phyloP scores from a whole-genome alignment of 768 basidiomycete species.

The Termitomyces sp. region DNA sequence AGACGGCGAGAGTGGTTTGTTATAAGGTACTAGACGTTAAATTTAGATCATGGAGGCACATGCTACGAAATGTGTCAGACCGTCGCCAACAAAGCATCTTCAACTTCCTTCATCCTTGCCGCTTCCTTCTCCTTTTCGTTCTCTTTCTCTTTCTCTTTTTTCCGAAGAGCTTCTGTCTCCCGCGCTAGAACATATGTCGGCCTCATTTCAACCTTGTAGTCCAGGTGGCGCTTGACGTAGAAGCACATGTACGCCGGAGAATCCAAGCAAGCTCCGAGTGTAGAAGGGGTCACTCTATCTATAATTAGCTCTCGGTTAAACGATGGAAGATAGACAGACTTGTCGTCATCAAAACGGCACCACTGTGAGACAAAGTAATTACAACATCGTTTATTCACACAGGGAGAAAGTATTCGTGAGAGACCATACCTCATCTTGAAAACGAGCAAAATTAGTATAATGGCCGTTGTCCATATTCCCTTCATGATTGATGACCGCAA shows the following conservation, averaged over 20 bases:
- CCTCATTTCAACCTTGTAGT: conserved; percentile 70
- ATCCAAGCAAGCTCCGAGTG: conserved; percentile 59
- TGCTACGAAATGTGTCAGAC: conserved; percentile 20
- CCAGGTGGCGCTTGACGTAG: conserved; percentile 86
- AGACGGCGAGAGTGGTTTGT: not conserved
- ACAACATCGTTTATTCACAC: not conserved
- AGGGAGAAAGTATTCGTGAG: not conserved
- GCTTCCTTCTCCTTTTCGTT: conserved; percentile 41
- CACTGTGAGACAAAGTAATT: conserved; percentile 45
- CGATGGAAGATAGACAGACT: conserved; percentile 36
- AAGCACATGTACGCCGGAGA: conserved; percentile 94
- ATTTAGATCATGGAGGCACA: not conserved
- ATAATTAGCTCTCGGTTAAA: conserved; percentile 7
- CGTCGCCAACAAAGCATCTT: conserved; percentile 60
- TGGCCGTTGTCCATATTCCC: conserved; percentile 94
- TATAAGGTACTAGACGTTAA: not conserved
- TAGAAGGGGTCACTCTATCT: conserved; percentile 67
- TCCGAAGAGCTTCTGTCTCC: conserved; percentile 62
- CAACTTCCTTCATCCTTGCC: conserved; percentile 56
- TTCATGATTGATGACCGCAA: conserved; percentile 92
- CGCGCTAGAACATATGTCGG: conserved; percentile 66
- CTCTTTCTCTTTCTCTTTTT: conserved; percentile 48
- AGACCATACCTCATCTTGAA: conserved; percentile 72
- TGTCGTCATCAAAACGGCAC: conserved; percentile 95
- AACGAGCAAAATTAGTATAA: conserved; percentile 85